Evolutionary conservation across 768 basidiomycete species (phyloP).

Genomic region (Tremella yokohamensis): DNA sequence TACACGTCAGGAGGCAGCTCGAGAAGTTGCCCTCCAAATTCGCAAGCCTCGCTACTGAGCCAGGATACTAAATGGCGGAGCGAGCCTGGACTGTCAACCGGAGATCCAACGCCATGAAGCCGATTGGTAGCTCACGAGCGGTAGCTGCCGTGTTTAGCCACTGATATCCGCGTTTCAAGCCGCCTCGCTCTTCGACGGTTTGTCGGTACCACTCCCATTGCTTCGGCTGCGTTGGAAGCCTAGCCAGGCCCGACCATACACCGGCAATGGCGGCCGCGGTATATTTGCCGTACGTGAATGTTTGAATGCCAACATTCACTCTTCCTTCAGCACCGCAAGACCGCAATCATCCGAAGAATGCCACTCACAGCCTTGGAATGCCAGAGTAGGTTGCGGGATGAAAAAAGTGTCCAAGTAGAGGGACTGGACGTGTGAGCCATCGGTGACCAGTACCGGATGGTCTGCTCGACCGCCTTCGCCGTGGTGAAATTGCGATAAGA

Average conservation of each 20-base stretch:
- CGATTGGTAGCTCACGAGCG: conserved; percentile 13
- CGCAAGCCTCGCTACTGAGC: conserved; percentile 13
- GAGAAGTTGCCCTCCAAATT: conserved; percentile 11
- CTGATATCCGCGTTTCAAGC: conserved; percentile 19
- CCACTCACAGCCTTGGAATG: conserved; percentile 26
- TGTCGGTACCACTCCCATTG: conserved; percentile 18
- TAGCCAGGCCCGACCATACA: conserved; percentile 20
- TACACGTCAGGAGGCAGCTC: conserved; percentile 19
- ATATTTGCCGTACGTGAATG: conserved; percentile 21
- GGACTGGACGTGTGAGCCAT: conserved; percentile 16
- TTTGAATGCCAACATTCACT: conserved; percentile 21
- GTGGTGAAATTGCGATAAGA: conserved; percentile 9
- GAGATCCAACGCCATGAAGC: too few species aligned
- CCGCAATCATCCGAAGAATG: too few species aligned
- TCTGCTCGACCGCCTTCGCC: too few species aligned
- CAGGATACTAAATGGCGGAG: conserved; percentile 13
- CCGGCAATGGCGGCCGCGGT: conserved; percentile 14
- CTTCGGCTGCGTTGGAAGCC: conserved; percentile 6
- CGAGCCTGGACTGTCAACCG: conserved; percentile 4
- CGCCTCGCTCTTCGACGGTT: conserved; percentile 18
- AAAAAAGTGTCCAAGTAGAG: conserved; percentile 23
- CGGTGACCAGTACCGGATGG: conserved; percentile 16
- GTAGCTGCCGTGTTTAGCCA: conserved; percentile 11
- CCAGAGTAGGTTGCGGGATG: conserved; percentile 24
- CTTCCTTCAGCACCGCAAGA: neutral